Percentiles rank a stretch among this genome's conserved stretches.
These are phyloP conservation scores for Jatropha multifida DNA, from an alignment of 441 rosid species.

Conservation along the genomic window DNA sequence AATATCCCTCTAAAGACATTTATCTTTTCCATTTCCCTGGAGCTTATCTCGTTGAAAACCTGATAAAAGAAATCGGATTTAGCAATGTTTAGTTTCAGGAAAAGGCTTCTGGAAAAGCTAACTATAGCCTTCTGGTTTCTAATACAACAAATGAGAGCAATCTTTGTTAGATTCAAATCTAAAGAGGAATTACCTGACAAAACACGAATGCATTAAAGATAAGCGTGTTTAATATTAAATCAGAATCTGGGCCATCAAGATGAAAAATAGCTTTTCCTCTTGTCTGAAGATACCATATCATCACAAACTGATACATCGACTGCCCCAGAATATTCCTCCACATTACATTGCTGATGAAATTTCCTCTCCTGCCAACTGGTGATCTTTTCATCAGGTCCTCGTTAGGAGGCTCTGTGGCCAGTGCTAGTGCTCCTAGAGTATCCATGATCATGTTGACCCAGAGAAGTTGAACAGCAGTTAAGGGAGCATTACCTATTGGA, in stretches of 20 bases:
- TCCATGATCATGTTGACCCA: conserved; percentile 94
- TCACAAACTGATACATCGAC: conserved; percentile 55
- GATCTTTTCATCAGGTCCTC: conserved; percentile 60
- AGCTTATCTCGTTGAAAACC: conserved; percentile 84
- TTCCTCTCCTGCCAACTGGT: conserved; percentile 70
- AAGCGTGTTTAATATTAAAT: conserved; percentile 59
- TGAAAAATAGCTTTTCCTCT: conserved; percentile 53
- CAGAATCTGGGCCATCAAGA: conserved; percentile 49
- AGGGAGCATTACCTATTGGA: conserved; percentile 65
- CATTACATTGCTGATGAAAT: conserved; percentile 69
- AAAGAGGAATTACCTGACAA: conserved; percentile 54
- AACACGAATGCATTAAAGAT: conserved; percentile 77
- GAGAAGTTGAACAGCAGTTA: conserved; percentile 74
- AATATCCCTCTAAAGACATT: conserved; percentile 70
- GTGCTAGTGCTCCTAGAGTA: conserved; percentile 80
- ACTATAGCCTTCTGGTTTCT: background rate
- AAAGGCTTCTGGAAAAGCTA: background rate
- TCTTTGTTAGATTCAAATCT: conserved; percentile 3
- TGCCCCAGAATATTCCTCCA: conserved; percentile 77
- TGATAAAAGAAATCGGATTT: conserved; percentile 25
- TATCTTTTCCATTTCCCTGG: conserved; percentile 72
- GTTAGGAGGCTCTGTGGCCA: conserved; percentile 75
- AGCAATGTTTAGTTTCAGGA: background rate
- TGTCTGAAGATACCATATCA: conserved; percentile 62
- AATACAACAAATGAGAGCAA: background rate